Evolutionary conservation across 805 yeast genomes (phyloP).

Genomic region (Candida khao-thaluensis): DNA sequence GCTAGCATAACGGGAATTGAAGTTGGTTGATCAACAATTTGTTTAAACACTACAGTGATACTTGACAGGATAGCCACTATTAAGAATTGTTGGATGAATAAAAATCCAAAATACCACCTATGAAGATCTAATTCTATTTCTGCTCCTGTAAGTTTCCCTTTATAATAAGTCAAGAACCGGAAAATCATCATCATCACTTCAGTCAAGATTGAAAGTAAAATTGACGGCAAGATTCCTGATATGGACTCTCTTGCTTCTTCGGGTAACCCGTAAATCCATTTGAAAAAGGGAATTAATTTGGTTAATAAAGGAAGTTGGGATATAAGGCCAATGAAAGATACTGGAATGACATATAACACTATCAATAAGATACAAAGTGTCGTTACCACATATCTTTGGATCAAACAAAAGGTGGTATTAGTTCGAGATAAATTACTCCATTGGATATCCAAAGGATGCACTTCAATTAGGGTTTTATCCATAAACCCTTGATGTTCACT

Average conservation of each 20-base stretch:
- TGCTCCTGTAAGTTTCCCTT: constrained; percentile 61
- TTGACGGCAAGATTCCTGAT: constrained; percentile 66
- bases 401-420: constrained; percentile 33
- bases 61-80: constrained; percentile 87
- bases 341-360: constrained; percentile 73
- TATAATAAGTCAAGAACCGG: constrained; percentile 50
- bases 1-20: constrained; percentile 73
- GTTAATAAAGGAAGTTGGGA: constrained; percentile 71
- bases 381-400: constrained; percentile 46
- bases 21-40: constrained; percentile 65
- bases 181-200: constrained; percentile 61
- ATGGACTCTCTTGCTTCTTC: constrained; percentile 50
- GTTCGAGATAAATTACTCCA: constrained; percentile 61
- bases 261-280: constrained; percentile 57
- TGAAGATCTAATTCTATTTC: constrained; percentile 71
- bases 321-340: constrained; percentile 72
- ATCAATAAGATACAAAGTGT: constrained; percentile 49
- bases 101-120: constrained; percentile 71
- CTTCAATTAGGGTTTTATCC: constrained; percentile 47
- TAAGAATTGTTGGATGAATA: constrained; percentile 78
- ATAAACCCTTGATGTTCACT: constrained; percentile 43
- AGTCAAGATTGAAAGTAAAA: constrained; percentile 61
- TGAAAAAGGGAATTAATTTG: constrained; percentile 56
- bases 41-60: constrained; percentile 59
- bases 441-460: constrained; percentile 64